Conservation (phyloP, 1,284 basidiomycete species). For the Anthracocystis panici-leucophaei region DNA sequence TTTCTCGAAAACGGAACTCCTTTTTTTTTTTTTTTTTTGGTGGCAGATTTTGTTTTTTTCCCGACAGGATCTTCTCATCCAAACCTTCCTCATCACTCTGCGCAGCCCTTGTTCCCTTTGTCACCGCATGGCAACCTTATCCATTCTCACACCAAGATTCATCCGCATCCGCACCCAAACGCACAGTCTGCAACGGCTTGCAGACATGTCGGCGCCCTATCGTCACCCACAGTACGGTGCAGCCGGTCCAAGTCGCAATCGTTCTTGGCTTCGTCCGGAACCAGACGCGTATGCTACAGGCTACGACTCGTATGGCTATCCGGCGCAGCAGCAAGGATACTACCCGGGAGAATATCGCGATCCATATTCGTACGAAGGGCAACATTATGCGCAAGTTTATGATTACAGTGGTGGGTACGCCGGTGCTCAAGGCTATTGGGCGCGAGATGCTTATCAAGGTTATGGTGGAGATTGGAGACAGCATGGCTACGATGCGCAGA, state of each 20-base stretch:
- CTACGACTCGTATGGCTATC: not conserved
- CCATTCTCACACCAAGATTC: not conserved
- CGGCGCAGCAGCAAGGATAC: not conserved
- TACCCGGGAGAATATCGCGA: slow-evolving; percentile 3
- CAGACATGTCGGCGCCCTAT: slow-evolving; percentile 16
- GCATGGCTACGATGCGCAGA: slow-evolving; percentile 5
- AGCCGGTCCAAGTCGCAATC: slow-evolving; percentile 6
- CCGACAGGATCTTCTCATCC: not conserved
- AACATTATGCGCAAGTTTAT: slow-evolving; percentile 12
- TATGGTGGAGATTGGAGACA: not conserved
- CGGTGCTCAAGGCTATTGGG: not conserved
- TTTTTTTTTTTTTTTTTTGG: not conserved
- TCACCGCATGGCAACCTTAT: slow-evolving; percentile 1
- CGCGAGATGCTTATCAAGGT: not conserved
- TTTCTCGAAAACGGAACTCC: slow-evolving; percentile 1
- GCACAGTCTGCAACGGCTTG: not conserved
- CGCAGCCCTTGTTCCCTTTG: not conserved
- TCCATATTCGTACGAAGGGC: not conserved
- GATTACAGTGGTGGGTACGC: not conserved
- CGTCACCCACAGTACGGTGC: slow-evolving; percentile 13
- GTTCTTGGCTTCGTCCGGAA: slow-evolving; percentile 5
- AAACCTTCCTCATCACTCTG: not conserved
- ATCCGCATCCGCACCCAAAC: not conserved
- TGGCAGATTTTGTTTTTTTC: not conserved
- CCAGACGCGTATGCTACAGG: not conserved